phyloP scores from a whole-genome alignment of 2,329 filamentous ascomycete species.

The Aspergillus sojae region DNA sequence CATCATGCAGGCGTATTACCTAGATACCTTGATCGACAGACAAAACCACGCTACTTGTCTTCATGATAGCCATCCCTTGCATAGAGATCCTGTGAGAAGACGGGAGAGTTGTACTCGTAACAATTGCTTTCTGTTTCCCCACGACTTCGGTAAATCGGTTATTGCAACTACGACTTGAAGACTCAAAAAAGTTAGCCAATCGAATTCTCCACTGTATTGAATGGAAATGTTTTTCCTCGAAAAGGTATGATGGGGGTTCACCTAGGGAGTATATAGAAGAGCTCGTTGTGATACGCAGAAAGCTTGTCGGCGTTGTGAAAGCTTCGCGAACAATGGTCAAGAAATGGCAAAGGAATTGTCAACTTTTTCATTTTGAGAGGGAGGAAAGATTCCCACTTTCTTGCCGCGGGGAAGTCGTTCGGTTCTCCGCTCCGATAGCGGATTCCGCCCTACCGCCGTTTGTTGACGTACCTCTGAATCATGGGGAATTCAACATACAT shows the following conservation, averaged over 20 bases:
- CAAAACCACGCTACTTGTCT: constrained; percentile 42
- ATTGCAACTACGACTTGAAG: constrained; percentile 10
- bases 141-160: constrained; percentile 7
- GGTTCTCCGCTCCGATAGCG: constrained; percentile 2
- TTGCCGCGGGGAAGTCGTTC: constrained; percentile 5
- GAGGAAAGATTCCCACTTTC: neutral
- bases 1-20: constrained; percentile 42
- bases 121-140: constrained; percentile 9
- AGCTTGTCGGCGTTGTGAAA: neutral
- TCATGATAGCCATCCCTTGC: constrained; percentile 36
- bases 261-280: neutral
- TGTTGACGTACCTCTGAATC: neutral
- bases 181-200: constrained; percentile 12
- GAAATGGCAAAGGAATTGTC: neutral
- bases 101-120: constrained; percentile 33
- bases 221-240: neutral
- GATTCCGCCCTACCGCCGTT: neutral
- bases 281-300: neutral
- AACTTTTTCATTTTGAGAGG: neutral
- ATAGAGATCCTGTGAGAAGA: constrained; percentile 20
- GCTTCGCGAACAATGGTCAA: neutral
- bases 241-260: neutral
- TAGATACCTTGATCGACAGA: constrained; percentile 47
- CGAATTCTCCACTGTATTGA: neutral
- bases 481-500: neutral